Evolutionary conservation across 1,139 yeast genomes (phyloP).

Genomic region (Yamadazyma diospyri): DNA sequence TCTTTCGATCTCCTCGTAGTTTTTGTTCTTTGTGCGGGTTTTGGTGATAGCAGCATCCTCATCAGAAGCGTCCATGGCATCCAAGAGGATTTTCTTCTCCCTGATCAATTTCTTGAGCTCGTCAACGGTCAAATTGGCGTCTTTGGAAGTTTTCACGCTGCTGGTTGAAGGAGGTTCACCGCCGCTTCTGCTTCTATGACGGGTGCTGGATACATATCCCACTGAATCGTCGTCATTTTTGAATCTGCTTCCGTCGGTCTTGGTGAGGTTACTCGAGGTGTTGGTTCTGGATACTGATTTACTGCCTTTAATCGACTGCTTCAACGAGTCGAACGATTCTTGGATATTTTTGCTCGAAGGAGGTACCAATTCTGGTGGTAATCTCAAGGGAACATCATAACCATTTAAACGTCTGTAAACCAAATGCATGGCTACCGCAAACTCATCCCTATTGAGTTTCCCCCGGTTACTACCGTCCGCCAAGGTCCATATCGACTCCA

Average conservation of each 20-base stretch:
- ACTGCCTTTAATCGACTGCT: constrained; percentile 41
- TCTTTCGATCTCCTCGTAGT: constrained; percentile 52
- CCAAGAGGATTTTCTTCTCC: constrained; percentile 67
- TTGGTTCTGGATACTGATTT: constrained; percentile 23
- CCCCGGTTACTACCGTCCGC: constrained; percentile 71
- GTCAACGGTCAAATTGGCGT: constrained; percentile 35
- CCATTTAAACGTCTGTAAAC: constrained; percentile 75
- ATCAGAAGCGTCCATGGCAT: constrained; percentile 70
- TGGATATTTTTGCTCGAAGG: constrained; percentile 68
- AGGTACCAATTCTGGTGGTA: constrained; percentile 74
- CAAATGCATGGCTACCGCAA: constrained; percentile 81
- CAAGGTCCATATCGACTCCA: constrained; percentile 87
- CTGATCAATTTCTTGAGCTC: constrained; percentile 61
- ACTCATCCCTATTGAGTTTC: constrained; percentile 71
- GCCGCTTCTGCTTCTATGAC: constrained; percentile 48
- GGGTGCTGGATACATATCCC: constrained; percentile 63
- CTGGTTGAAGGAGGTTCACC: constrained; percentile 13
- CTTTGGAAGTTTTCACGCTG: constrained; percentile 22
- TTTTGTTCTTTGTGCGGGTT: constrained; percentile 21
- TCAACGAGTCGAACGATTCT: constrained; percentile 42
- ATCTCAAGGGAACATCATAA: constrained; percentile 62
- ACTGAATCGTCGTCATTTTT: constrained; percentile 65
- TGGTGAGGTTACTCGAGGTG: constrained; percentile 15
- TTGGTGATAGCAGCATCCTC: constrained; percentile 35
- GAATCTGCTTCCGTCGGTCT: constrained; percentile 56